phyloP scores from a whole-genome alignment of 1,139 yeast genomes.

The Candida gigantensis region DNA sequence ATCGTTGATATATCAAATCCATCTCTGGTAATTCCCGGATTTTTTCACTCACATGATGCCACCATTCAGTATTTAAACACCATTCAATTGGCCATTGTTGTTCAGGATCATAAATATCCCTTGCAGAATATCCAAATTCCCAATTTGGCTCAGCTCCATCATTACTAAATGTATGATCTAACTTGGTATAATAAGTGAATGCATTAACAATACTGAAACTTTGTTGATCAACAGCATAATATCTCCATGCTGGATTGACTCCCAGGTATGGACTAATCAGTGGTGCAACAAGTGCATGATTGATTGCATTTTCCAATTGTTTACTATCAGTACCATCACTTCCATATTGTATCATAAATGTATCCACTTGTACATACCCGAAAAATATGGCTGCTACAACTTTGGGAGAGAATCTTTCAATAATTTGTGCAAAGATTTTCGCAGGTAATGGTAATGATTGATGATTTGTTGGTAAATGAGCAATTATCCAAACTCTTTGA shows the following conservation, averaged over 20 bases:
- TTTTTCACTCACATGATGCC: conserved; percentile 22
- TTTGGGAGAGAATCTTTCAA: conserved; percentile 34
- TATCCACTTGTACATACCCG: conserved; percentile 29
- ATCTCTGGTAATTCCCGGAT: conserved; percentile 19
- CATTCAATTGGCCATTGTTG: conserved; percentile 27
- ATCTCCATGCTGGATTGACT: conserved; percentile 35
- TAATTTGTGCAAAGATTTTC: conserved; percentile 25
- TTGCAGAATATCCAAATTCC: conserved; percentile 31
- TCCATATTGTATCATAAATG: conserved; percentile 27
- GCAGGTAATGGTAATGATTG: conserved; percentile 29
- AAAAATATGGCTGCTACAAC: conserved; percentile 35
- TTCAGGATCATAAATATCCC: conserved; percentile 30
- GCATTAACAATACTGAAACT: conserved; percentile 31
- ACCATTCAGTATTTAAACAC: conserved; percentile 29
- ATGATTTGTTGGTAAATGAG: conserved; percentile 28
- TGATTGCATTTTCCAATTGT: conserved; percentile 21
- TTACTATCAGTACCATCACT: conserved; percentile 20
- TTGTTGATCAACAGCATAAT: conserved; percentile 31
- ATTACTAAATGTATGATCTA: conserved; percentile 28
- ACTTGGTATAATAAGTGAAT: conserved; percentile 30
- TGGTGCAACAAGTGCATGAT: conserved; percentile 33
- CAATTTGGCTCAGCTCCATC: conserved; percentile 33
- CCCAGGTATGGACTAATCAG: conserved; percentile 30
- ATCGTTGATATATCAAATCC: conserved; percentile 16
- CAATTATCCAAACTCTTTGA: conserved; percentile 36